These are phyloP conservation scores for Tolypocladium album DNA, from an alignment of 2,329 filamentous ascomycete species.

Conservation along the genomic window DNA sequence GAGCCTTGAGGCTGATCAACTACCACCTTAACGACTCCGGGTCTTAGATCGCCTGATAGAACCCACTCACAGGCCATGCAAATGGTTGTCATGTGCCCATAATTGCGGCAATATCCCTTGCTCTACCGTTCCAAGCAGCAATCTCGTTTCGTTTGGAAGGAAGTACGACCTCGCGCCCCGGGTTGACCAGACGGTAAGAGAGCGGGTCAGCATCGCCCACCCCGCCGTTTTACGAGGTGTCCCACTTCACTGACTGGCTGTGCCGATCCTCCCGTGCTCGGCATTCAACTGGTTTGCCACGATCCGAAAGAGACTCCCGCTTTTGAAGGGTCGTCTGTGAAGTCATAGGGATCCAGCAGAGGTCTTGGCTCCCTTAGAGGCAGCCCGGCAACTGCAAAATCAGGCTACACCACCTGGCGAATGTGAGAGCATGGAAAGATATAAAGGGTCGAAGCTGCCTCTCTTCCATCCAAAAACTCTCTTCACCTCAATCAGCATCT, in stretches of 20 bases:
- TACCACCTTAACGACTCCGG: not conserved
- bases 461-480: not conserved
- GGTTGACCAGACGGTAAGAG: not conserved
- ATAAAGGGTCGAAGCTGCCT: not conserved
- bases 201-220: not conserved
- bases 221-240: not conserved
- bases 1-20: not conserved
- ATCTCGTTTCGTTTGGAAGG: too few species aligned
- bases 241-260: not conserved
- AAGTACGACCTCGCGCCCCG: not conserved
- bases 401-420: not conserved
- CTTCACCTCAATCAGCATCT: not conserved
- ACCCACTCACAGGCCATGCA: not conserved
- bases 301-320: not conserved
- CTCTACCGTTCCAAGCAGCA: not conserved
- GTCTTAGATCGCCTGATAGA: not conserved
- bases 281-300: not conserved
- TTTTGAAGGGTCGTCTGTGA: not conserved
- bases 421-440: not conserved
- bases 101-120: not conserved
- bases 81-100: not conserved
- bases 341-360: not conserved
- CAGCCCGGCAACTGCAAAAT: not conserved
- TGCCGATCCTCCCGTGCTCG: conserved; percentile 3
- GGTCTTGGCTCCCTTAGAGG: not conserved